Conservation (phyloP, 495 filamentous ascomycete genomes). For the Stereocaulon alpinum region DNA sequence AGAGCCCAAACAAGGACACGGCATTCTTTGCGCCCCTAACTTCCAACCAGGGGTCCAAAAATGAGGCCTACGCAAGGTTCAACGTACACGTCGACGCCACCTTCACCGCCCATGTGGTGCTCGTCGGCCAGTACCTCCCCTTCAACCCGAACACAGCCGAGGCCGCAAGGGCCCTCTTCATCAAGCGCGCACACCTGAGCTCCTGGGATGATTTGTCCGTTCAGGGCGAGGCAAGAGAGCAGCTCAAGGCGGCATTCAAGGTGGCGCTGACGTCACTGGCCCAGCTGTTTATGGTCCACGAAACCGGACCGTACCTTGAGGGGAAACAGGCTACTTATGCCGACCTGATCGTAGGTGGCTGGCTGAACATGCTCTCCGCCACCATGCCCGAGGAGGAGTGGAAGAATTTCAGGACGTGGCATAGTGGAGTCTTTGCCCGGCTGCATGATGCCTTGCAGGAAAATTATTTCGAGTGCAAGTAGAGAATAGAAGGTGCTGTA, state of each 20-base stretch:
- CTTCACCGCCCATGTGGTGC: constrained; percentile 33
- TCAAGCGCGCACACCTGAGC: constrained; percentile 33
- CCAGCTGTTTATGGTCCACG: constrained; percentile 30
- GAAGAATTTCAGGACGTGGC: constrained; percentile 41
- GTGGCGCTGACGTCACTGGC: constrained; percentile 34
- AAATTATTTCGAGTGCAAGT: background rate
- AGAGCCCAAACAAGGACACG: constrained; percentile 20
- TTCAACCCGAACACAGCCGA: constrained; percentile 38
- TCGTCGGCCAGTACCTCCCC: constrained; percentile 30
- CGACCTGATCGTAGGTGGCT: constrained; percentile 53
- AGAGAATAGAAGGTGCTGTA: background rate
- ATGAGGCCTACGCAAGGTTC: constrained; percentile 19
- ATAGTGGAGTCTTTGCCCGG: constrained; percentile 38
- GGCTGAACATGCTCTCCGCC: constrained; percentile 39
- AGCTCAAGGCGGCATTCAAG: constrained; percentile 29
- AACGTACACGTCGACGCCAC: constrained; percentile 41
- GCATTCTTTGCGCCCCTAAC: constrained; percentile 21
- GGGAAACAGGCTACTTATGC: constrained; percentile 43
- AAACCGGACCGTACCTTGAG: constrained; percentile 41
- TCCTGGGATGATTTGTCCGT: constrained; percentile 39
- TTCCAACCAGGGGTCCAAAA: too few relatives aligned
- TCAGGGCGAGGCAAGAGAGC: constrained; percentile 31
- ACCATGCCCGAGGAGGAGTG: constrained; percentile 37
- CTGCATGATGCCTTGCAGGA: constrained; percentile 38
- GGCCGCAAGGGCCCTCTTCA: constrained; percentile 35